These are phyloP conservation scores for Ophiocordyceps camponoti-saundersi DNA, from an alignment of 2,329 filamentous ascomycete species.

Conservation along the genomic window DNA sequence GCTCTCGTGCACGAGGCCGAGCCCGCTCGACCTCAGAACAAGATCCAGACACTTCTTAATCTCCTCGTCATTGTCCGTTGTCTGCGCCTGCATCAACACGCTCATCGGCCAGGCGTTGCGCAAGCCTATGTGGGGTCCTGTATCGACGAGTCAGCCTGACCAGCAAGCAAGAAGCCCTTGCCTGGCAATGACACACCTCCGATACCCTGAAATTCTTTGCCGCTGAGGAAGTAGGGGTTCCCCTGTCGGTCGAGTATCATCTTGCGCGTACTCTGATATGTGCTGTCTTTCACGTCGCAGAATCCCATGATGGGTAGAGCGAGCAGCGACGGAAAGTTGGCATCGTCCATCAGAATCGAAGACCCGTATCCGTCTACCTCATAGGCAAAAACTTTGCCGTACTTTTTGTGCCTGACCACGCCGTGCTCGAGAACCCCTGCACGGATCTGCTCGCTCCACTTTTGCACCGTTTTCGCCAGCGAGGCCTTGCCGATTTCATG, in stretches of 20 bases:
- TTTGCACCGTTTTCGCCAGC: constrained; percentile 36
- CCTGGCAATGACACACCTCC: constrained; percentile 54
- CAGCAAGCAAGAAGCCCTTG: not conserved
- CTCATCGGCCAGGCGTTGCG: constrained; percentile 95
- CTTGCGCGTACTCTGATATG: constrained; percentile 76
- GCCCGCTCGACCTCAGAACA: constrained; percentile 57
- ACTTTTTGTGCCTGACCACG: constrained; percentile 57
- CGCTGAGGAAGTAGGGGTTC: constrained; percentile 80
- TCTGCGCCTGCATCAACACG: constrained; percentile 79
- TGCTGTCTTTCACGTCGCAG: constrained; percentile 40
- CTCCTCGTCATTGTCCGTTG: constrained; percentile 66
- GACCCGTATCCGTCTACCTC: constrained; percentile 81
- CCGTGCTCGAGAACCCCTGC: constrained; percentile 74
- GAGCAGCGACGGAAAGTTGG: constrained; percentile 69
- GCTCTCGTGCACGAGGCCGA: constrained; percentile 84
- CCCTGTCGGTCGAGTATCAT: constrained; percentile 55
- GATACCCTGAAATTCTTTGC: constrained; percentile 67
- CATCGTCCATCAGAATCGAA: constrained; percentile 74
- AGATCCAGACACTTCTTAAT: constrained; percentile 55
- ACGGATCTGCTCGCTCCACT: constrained; percentile 45
- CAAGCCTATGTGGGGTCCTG: constrained; percentile 58
- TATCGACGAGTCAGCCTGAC: constrained; percentile 3
- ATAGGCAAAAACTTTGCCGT: constrained; percentile 67
- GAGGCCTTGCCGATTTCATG: constrained; percentile 35
- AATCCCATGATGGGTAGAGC: constrained; percentile 69